Base-by-base conservation (phyloP, 768 basidiomycete genomes). In the Tubosaeta sp. region DNA sequence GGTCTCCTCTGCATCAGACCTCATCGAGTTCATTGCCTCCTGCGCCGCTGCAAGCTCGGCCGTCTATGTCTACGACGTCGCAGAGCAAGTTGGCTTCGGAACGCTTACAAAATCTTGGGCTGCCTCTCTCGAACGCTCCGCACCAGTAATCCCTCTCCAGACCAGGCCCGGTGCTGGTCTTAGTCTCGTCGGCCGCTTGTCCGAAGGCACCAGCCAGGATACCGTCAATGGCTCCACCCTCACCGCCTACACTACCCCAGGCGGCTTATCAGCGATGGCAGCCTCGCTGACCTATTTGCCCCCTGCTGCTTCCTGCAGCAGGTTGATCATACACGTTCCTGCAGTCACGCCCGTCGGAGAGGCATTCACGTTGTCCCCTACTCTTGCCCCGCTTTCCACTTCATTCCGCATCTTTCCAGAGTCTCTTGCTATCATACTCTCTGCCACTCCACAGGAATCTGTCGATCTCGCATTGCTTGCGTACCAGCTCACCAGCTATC, bases 151-250 rank as follows among this genome's bases (percentile, higher is more conserved):
- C 38, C 72, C 80, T 46, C 73, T 91, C 55, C 91, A 95, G 72
- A 91, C 89, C 21, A 76, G 93, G 52, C 77, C 85, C 6, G 93
- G 93, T 42, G 91, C 93, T 16, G 93, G 93, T 9, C 69, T 92
- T 51, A 79, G 80, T 60, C 74, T 94, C 57, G 78, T 89, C 48
- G 89, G 94, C 31, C 74, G 90, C 45, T 72, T 93, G 44, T 89
- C 86, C 7, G 85, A 89, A 61, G 86, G 88, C 32, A 82, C 90
- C 14, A 89, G 86, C 66, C 77, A 76, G 57, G 84, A 89, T 55
- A 76, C 79, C 4, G 73, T 72, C 29, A 77, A 71, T 40, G 80
- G 79, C 18, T 76, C 82, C 14, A 69, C 86, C 36, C 69, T 92
- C 46, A 88, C 89, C 1, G 85, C 86, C 1, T 93, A 86, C 68